These are phyloP conservation scores for Herpetomonas tarakana DNA, from an alignment of 208 protist species.

Conservation along the genomic window DNA sequence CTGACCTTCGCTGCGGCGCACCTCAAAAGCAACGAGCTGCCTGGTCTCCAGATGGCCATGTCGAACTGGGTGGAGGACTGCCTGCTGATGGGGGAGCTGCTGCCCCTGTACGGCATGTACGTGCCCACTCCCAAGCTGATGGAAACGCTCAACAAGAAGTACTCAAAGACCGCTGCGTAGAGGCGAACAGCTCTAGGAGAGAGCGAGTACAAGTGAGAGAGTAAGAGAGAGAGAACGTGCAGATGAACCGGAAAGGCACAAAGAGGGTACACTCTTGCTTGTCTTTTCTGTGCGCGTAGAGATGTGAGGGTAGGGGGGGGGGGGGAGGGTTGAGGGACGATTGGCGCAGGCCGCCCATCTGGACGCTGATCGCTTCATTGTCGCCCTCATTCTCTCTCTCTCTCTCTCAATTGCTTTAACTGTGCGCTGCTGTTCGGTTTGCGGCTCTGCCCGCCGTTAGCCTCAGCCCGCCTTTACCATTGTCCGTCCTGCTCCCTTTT, in stretches of 20 bases:
- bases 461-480: too few species aligned
- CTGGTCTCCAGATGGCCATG: slow-evolving; percentile 62
- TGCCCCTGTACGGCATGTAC: slow-evolving; percentile 74
- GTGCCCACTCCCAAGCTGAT: slow-evolving; percentile 72
- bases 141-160: slow-evolving; percentile 81
- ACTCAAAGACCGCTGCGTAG: slow-evolving; percentile 17
- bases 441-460: too few species aligned
- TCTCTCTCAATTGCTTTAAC: too few species aligned
- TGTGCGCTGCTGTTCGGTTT: too few species aligned
- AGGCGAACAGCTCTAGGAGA: neutral
- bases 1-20: slow-evolving; percentile 65
- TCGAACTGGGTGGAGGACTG: slow-evolving; percentile 85
- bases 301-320: too few species aligned
- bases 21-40: slow-evolving; percentile 31
- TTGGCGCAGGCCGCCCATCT: too few species aligned
- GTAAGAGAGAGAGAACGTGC: neutral
- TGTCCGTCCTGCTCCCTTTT: neutral
- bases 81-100: slow-evolving; percentile 73
- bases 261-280: too few species aligned
- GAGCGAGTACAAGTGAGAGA: neutral
- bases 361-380: too few species aligned
- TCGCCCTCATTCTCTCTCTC: too few species aligned
- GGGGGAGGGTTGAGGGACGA: too few species aligned
- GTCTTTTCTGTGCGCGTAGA: too few species aligned
- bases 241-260: too few species aligned